These are phyloP conservation scores for Spirogloea muscicola DNA, from an alignment of 139 green algal species.

Conservation along the genomic window DNA sequence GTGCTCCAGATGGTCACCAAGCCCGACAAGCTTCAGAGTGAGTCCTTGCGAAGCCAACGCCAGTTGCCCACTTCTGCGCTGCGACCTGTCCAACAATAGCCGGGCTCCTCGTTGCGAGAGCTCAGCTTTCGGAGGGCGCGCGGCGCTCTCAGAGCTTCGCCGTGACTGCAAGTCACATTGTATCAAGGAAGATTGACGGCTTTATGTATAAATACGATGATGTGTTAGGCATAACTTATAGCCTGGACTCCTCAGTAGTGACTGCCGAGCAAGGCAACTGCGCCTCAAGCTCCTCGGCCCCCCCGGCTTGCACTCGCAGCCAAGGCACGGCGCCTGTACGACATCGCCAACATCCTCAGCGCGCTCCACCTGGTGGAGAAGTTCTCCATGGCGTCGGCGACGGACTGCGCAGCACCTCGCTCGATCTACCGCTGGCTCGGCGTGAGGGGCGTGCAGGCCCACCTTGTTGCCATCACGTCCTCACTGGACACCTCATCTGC, in stretches of 20 bases:
- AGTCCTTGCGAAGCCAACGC: neutral
- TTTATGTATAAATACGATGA: too few species aligned
- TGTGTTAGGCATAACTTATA: too few species aligned
- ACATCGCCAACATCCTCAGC: constrained; percentile 72
- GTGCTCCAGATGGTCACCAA: constrained; percentile 47
- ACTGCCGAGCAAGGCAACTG: too few species aligned
- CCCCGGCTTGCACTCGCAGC: constrained; percentile 16
- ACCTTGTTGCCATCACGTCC: neutral
- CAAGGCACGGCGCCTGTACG: constrained; percentile 66
- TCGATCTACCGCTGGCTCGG: constrained; percentile 31
- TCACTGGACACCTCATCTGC: too few species aligned
- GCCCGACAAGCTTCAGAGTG: constrained; percentile 54
- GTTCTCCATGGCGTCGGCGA: neutral
- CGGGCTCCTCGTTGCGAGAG: too few species aligned
- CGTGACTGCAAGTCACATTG: too few species aligned
- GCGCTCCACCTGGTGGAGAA: constrained; percentile 56
- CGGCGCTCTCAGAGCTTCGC: too few species aligned
- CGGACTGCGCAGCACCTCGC: neutral
- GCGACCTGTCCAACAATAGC: too few species aligned
- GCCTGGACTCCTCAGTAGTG: too few species aligned
- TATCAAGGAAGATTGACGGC: too few species aligned
- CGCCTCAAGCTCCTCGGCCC: neutral
- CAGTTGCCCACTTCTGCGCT: too few species aligned
- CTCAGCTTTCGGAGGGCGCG: too few species aligned
- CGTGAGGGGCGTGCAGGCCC: neutral